Base-by-base conservation (phyloP, 2,329 filamentous ascomycete genomes). In the Cephalotrichum gorgonifer region DNA sequence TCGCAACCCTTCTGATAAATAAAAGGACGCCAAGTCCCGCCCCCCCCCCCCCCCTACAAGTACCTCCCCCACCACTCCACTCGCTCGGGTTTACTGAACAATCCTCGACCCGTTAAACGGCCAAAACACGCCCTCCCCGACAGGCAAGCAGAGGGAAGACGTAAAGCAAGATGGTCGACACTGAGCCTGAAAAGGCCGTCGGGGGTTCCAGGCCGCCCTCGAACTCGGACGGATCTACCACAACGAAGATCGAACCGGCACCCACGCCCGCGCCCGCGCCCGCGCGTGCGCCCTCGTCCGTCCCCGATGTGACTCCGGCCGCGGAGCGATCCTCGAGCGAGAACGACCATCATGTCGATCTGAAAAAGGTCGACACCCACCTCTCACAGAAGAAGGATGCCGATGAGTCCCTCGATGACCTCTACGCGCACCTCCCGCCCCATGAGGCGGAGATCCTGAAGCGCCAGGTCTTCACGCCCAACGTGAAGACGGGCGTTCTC, bases 391-490 rank as follows among this genome's bases (percentile, higher is more conserved):
- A 60, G 7, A 56, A 58, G 43, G 39, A 61, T 7, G 56, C 57
- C 41, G 61, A 66, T 17, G 69, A 72, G 38, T 58, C 69, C 3
- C 31, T 20, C 35, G 46, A 48, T 27, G 76, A 81, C 57, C 68
- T 76, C 3, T 81, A 79, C 58, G 68, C 69, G 25, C 78, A 87
- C 60, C 70, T 90, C 3, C 77, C 84, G 2, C 64, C 75, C 8
- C 61, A 83, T 51, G 84, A 91, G 64, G 81, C 76, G 48, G 70
- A 74, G 20, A 76, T 91, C 48, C 67, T 93, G 52, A 81, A 75
- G 61, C 72, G 70, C 51, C 87, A 93, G 65, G 72, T 89, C 53
- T 68, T 81, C 45, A 80, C 80, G 0, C 81, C 81, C 28, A 70
- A 76, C 11, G 70, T 81, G 50, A 80, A 80, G 56, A 73, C 86